Evolutionary conservation across 1,284 basidiomycete genomes (phyloP), one percentile per base, ranked within the genome.

Genomic region (Xerocomus nothofagi): DNA sequence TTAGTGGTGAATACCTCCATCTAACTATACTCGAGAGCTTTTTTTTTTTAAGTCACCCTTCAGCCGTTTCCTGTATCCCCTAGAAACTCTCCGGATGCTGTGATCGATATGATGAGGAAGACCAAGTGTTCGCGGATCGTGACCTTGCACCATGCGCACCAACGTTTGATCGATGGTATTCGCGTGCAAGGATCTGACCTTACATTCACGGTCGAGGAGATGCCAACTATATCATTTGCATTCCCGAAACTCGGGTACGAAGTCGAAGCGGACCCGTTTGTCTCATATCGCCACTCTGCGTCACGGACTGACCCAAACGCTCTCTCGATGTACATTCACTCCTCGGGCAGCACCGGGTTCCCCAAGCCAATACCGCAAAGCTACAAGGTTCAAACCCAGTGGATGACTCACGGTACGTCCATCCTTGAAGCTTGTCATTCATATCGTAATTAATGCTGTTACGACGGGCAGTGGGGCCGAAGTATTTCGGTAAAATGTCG

Each of bases 321-420:
- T 17, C 41, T 53, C 7, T 44, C 46, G 5, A 18, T 62, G 4
- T 68, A 65, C 31, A 24, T 63, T 21, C 69, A 70, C 39, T 71
- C 69, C 1, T 68, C 67, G 0, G 68, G 68, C 10, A 71, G 68
- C 44, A 71, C 68, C 0, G 68, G 68, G 15, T 65, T 61, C 23
- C 68, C 68, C 0, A 69, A 64, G 33, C 49, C 61, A 6, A 69
- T 70, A 7, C 43, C 57, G 2, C 50, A 56, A 18, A 58, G 50
- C 4, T 46, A 68, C 45, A 56, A 15, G 18, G 9, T 40, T 11
- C 47, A 53, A 23, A 30, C 15, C 26, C 27, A 8, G 7, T 9
- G 17, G 24, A 23, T 6, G n/a, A n/a, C n/a, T n/a, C n/a, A n/a
- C n/a, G n/a, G n/a, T n/a, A n/a, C n/a, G n/a, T n/a, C n/a, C n/a